These are phyloP conservation scores for Neophaeococcomyces mojaviensis DNA, from an alignment of 2,329 filamentous ascomycete species.

Conservation along the genomic window DNA sequence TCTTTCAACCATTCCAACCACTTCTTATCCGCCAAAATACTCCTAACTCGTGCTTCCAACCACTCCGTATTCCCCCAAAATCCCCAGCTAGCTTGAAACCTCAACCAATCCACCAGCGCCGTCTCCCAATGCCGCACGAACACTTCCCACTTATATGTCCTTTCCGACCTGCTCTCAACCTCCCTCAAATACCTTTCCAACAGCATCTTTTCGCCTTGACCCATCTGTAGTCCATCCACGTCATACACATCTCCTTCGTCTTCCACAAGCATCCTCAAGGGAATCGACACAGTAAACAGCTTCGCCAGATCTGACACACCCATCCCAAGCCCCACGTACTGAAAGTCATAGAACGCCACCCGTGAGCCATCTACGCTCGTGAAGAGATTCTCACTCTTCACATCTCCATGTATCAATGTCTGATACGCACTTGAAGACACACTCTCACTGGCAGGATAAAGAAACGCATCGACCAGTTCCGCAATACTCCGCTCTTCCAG, in stretches of 20 bases:
- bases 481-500: slow-evolving; percentile 34
- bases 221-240: slow-evolving; percentile 41
- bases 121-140: slow-evolving; percentile 59
- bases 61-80: slow-evolving; percentile 55
- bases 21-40: slow-evolving; percentile 38
- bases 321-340: slow-evolving; percentile 58
- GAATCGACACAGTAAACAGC: slow-evolving; percentile 59
- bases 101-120: slow-evolving; percentile 60
- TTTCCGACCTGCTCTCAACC: slow-evolving; percentile 21
- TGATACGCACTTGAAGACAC: slow-evolving; percentile 36
- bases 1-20: slow-evolving; percentile 47
- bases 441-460: slow-evolving; percentile 30
- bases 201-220: slow-evolving; percentile 43
- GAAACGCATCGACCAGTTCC: slow-evolving; percentile 46
- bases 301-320: slow-evolving; percentile 62
- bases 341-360: slow-evolving; percentile 62
- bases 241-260: slow-evolving; percentile 22
- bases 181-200: slow-evolving; percentile 42
- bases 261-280: slow-evolving; percentile 44
- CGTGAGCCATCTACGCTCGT: slow-evolving; percentile 41
- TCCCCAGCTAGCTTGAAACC: slow-evolving; percentile 55
- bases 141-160: slow-evolving; percentile 46
- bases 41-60: slow-evolving; percentile 49
- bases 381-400: slow-evolving; percentile 63
- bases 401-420: slow-evolving; percentile 60